A percentile compares a stretch with the other conserved stretches of the same genome.
Evolutionary conservation across 306 rosid genomes (phyloP).

Genomic region (Dryas octopetala): DNA sequence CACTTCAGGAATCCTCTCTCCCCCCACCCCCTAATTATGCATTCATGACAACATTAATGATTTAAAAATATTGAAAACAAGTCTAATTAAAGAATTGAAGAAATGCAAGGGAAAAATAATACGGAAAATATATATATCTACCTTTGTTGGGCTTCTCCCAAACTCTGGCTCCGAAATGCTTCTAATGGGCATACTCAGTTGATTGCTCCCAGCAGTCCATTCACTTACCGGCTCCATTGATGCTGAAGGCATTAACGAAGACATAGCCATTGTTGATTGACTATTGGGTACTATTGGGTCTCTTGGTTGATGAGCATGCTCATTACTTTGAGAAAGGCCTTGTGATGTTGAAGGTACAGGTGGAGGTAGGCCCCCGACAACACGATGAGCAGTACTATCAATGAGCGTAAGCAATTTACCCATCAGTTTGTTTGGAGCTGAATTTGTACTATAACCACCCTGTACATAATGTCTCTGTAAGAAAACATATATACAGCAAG

Average conservation of each 20-base stretch:
- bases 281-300: conserved; percentile 41
- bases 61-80: not conserved
- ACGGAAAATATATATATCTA: conserved; percentile 12
- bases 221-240: conserved; percentile 67
- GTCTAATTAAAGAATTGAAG: not conserved
- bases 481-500: not conserved
- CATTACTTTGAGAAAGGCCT: conserved; percentile 42
- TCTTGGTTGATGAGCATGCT: conserved; percentile 34
- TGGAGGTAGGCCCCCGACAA: conserved; percentile 71
- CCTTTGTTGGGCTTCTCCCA: conserved; percentile 64
- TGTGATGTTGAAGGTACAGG: conserved; percentile 50
- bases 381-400: conserved; percentile 70
- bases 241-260: conserved; percentile 60
- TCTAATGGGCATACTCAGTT: conserved; percentile 49
- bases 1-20: not conserved
- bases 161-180: conserved; percentile 71
- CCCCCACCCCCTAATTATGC: too few species aligned
- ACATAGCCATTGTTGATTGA: conserved; percentile 60
- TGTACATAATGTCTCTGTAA: conserved; percentile 24
- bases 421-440: conserved; percentile 60
- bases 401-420: conserved; percentile 66
- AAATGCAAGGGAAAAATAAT: not conserved
- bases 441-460: conserved; percentile 66
- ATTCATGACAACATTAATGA: not conserved
- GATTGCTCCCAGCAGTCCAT: conserved; percentile 48